Evolutionary conservation across 1,284 basidiomycete genomes (phyloP).

Genomic region (Chondrostereum purpureum): DNA sequence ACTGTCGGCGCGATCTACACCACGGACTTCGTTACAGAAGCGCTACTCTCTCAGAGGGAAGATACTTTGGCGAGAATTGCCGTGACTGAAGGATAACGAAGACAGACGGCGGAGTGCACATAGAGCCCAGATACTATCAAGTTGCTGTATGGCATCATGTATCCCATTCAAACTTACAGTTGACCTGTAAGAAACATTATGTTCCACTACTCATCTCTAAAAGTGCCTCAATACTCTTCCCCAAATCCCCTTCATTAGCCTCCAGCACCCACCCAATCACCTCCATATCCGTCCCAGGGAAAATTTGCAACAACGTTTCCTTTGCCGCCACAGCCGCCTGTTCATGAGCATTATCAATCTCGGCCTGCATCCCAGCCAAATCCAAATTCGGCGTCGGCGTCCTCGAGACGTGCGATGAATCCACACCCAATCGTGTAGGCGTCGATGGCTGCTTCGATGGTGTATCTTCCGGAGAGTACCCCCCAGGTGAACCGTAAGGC

Average conservation of each 20-base stretch:
- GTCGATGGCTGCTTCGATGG: constrained; percentile 43
- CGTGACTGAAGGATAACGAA: no score
- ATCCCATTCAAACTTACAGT: no score
- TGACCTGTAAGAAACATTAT: neutral
- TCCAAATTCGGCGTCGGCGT: constrained; percentile 68
- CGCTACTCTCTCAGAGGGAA: no score
- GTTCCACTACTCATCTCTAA: constrained; percentile 66
- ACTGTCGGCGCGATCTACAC: no score
- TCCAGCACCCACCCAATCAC: constrained; percentile 84
- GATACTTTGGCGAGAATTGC: no score
- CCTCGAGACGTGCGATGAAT: constrained; percentile 43
- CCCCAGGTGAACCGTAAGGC: constrained; percentile 29
- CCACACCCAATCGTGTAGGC: constrained; percentile 27
- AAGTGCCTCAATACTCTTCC: constrained; percentile 80
- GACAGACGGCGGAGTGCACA: no score
- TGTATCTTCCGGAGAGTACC: constrained; percentile 39
- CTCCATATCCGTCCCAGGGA: constrained; percentile 75
- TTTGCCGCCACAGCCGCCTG: constrained; percentile 57
- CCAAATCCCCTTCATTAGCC: constrained; percentile 82
- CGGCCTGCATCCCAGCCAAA: constrained; percentile 62
- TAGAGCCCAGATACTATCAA: no score
- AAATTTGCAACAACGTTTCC: constrained; percentile 80
- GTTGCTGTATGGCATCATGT: no score
- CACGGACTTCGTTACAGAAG: no score
- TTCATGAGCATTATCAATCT: constrained; percentile 73